Base-by-base conservation (phyloP, 2,329 filamentous ascomycete species). In the Fusarium nurragi region DNA sequence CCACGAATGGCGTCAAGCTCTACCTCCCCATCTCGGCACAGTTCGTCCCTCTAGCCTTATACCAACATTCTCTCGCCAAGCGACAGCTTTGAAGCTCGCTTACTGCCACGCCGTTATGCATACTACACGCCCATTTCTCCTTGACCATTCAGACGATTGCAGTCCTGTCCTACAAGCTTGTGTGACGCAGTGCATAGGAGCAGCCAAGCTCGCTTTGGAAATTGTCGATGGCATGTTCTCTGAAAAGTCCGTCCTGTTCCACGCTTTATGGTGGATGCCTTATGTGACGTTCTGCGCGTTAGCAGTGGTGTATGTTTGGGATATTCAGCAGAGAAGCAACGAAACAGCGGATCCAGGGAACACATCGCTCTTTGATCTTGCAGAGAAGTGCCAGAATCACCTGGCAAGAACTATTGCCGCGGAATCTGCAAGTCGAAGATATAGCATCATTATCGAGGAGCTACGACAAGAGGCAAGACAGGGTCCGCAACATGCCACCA, bases 91-190 rank as follows among this genome's bases (percentile, higher is more conserved):
- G 11, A 82, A 81, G 36, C 75, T 88, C 0, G 84, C 84, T 0
- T 81, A 86, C 61, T 81, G 79, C 6, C 85, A 88, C 50, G 83
- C 84, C 4, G 77, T 84, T 10, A 84, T 88, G 68, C 79, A 87
- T 18, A 80, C 83, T 8, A 86, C 84, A 43, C 80, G 86, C 0
- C 80, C 83, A 0, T 84, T 87, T 40, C 77, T 88, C 1, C 76
- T 87, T 0, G 77, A 53, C 38, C 75, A 67, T n/a, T 58, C 68
- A 9, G 61, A 47, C 34, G 43, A 60, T 18, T 50, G 58, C 23
- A 43, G 38, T 43, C 56, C 56, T 2, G 32, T 32, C 0, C 8
- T 60, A 5, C 22, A 72, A 19, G 46, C 71, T 14, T 63, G 72
- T 52, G 75, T 84, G 1, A 65, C 75, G 0, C 76, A 80, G 3